Conservation (phyloP, 257 asterid species). For the Lycium ferocissimum region DNA sequence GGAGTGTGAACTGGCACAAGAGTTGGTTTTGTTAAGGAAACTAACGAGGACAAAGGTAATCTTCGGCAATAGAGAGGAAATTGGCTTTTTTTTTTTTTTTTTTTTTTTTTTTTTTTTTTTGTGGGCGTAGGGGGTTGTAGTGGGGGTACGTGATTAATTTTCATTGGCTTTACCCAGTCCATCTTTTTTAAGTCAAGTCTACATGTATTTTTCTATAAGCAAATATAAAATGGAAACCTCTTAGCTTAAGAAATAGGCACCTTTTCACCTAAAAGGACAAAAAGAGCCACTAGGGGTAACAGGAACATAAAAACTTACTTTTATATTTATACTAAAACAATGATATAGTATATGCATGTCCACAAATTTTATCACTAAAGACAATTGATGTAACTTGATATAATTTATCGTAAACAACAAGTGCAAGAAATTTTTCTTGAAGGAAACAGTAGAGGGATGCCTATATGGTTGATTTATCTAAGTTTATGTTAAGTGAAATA, state of each 20-base stretch:
- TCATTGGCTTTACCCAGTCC: neutral
- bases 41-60: neutral
- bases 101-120: no score
- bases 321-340: no score
- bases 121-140: no score
- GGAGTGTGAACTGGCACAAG: neutral
- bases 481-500: no score
- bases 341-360: no score
- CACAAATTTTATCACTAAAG: no score
- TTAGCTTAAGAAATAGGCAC: neutral
- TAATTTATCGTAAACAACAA: no score
- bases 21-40: constrained; percentile 1
- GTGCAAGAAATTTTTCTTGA: no score
- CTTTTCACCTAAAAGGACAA: neutral
- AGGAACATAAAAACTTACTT: neutral
- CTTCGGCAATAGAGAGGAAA: neutral
- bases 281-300: neutral
- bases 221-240: neutral
- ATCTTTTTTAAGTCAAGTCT: neutral
- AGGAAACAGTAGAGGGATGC: no score
- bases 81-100: no score
- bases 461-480: no score
- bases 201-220: neutral
- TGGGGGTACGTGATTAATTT: neutral
- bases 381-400: no score